Conservation (phyloP, 495 filamentous ascomycete species). For the Lophium mytilinum region DNA sequence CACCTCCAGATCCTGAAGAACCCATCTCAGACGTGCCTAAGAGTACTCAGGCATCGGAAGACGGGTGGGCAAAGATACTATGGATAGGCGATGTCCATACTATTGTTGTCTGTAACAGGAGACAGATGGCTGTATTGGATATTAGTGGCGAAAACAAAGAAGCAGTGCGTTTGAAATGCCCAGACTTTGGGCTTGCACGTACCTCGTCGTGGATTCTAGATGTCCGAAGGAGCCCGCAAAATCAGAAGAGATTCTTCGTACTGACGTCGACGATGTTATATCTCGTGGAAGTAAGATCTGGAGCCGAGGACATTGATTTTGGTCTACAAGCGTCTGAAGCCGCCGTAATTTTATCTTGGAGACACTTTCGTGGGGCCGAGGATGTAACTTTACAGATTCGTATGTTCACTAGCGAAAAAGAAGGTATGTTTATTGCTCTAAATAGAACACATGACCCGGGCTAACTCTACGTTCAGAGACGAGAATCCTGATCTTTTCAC, state of each 20-base stretch:
- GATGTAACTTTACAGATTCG: slow-evolving; percentile 16
- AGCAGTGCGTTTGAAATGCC: slow-evolving; percentile 4
- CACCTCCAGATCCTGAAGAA: neutral
- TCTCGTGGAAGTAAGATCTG: slow-evolving; percentile 15
- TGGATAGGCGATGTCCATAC: slow-evolving; percentile 31
- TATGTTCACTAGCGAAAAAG: neutral
- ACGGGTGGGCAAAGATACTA: slow-evolving; percentile 35
- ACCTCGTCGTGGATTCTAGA: slow-evolving; percentile 31
- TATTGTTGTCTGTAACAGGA: slow-evolving; percentile 31
- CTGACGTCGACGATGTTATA: slow-evolving; percentile 29
- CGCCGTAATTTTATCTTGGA: slow-evolving; percentile 33
- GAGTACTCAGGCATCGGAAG: slow-evolving; percentile 5
- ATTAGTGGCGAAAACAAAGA: slow-evolving; percentile 10
- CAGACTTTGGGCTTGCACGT: slow-evolving; percentile 10
- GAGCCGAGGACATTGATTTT: slow-evolving; percentile 8
- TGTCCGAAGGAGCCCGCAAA: slow-evolving; percentile 19
- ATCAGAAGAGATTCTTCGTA: slow-evolving; percentile 27
- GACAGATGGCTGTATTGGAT: slow-evolving; percentile 22
- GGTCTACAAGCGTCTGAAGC: slow-evolving; percentile 20
- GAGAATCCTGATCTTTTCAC: slow-evolving; percentile 22
- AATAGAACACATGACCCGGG: neutral
- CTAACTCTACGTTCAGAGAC: slow-evolving; percentile 10
- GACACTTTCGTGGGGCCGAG: slow-evolving; percentile 39
- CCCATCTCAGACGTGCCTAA: neutral
- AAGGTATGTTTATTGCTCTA: neutral